These are phyloP conservation scores for Aspergillus sp. DNA, from an alignment of 2,329 filamentous ascomycete species.

Conservation along the genomic window DNA sequence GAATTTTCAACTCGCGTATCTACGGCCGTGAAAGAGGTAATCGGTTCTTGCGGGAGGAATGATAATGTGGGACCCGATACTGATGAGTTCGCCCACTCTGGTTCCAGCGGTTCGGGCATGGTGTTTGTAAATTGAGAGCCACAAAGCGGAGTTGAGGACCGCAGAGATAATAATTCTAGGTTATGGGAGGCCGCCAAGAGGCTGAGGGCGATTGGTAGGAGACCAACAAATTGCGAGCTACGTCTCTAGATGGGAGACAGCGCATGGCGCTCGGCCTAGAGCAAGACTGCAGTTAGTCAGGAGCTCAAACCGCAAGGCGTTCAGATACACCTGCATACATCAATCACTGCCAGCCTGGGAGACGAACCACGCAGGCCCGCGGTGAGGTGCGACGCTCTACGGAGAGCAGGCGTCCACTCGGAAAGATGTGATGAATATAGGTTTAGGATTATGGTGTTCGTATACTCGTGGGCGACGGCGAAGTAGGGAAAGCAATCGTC, in stretches of 20 bases:
- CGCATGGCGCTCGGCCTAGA: conserved; percentile 25
- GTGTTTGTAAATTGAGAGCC: conserved; percentile 4
- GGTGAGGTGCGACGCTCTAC: conserved; percentile 9
- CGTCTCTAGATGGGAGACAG: conserved; percentile 19
- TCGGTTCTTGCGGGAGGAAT: conserved; percentile 31
- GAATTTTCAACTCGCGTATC: conserved; percentile 25
- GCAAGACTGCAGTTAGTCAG: neutral
- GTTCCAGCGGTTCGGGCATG: conserved; percentile 35
- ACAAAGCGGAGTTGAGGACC: neutral
- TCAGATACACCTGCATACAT: neutral
- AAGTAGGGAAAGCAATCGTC: neutral
- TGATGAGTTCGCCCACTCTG: conserved; percentile 30
- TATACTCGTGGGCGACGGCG: neutral
- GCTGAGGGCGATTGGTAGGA: conserved; percentile 16
- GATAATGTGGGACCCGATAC: conserved; percentile 25
- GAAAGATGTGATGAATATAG: neutral
- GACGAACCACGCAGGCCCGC: conserved; percentile 23
- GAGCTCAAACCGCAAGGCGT: neutral
- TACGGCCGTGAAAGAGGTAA: conserved; percentile 24
- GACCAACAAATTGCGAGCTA: conserved; percentile 20
- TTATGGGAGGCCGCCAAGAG: conserved; percentile 25
- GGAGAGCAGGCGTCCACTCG: conserved; percentile 5
- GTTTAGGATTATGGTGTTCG: neutral
- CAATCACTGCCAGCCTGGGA: neutral
- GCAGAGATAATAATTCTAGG: conserved; percentile 12